Conservation (phyloP, 2,329 filamentous ascomycete species). For the Ophiobolus disseminans region DNA sequence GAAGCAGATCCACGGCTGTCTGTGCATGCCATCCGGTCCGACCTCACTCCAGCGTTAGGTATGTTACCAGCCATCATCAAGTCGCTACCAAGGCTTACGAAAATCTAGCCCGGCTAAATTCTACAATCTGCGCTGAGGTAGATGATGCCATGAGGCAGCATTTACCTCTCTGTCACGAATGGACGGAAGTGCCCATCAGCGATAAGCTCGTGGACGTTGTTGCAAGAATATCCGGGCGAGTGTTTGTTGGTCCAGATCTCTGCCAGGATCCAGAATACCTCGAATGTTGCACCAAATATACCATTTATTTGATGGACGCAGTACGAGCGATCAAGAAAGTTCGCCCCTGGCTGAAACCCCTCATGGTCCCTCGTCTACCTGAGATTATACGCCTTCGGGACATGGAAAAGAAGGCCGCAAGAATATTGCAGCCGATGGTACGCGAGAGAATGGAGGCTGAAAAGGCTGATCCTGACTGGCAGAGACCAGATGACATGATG, state of each 20-base stretch:
- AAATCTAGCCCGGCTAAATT: slow-evolving; percentile 35
- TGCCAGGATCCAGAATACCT: slow-evolving; percentile 40
- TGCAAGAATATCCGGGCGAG: slow-evolving; percentile 41
- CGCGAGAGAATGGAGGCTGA: slow-evolving; percentile 28
- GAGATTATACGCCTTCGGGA: slow-evolving; percentile 30
- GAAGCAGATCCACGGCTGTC: slow-evolving; percentile 21
- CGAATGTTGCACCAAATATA: slow-evolving; percentile 39
- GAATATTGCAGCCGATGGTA: slow-evolving; percentile 35
- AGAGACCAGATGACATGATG: slow-evolving; percentile 48
- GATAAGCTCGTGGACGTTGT: slow-evolving; percentile 38
- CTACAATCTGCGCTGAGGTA: slow-evolving; percentile 38
- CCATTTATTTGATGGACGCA: slow-evolving; percentile 38
- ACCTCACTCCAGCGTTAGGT: slow-evolving; percentile 47
- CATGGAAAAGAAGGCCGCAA: slow-evolving; percentile 18
- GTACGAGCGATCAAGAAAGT: slow-evolving; percentile 36
- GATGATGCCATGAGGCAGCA: slow-evolving; percentile 35
- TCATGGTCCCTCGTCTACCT: slow-evolving; percentile 33
- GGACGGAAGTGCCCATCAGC: slow-evolving; percentile 41
- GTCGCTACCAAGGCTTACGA: slow-evolving; percentile 13
- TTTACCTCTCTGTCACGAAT: slow-evolving; percentile 39
- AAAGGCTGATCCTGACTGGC: slow-evolving; percentile 35
- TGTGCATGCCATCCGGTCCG: slow-evolving; percentile 36
- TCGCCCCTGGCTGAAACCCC: slow-evolving; percentile 32
- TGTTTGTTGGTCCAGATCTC: slow-evolving; percentile 44
- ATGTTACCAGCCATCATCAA: slow-evolving; percentile 2